phyloP scores from a whole-genome alignment of 768 basidiomycete genomes.

The Amyloporia xantha region DNA sequence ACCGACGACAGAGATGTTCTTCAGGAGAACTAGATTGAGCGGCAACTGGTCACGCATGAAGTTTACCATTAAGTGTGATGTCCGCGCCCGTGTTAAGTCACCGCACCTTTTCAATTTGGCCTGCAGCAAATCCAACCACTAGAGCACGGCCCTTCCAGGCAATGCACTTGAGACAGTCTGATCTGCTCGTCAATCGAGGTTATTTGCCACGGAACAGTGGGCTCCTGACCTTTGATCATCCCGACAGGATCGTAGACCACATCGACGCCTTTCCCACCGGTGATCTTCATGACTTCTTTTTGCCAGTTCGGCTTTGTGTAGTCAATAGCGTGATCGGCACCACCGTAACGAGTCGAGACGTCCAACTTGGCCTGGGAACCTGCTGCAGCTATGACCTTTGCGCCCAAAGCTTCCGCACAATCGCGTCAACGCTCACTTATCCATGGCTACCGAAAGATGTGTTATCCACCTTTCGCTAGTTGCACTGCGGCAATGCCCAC shows the following conservation, averaged over 20 bases:
- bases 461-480: slow-evolving; percentile 72
- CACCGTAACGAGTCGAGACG: slow-evolving; percentile 66
- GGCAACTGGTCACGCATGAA: no score
- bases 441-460: neutral
- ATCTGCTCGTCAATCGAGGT: slow-evolving; percentile 9
- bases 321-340: slow-evolving; percentile 78
- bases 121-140: slow-evolving; percentile 91
- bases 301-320: slow-evolving; percentile 83
- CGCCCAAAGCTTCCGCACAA: slow-evolving; percentile 71
- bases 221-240: slow-evolving; percentile 48
- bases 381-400: slow-evolving; percentile 92
- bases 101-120: slow-evolving; percentile 73
- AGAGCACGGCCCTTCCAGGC: slow-evolving; percentile 91
- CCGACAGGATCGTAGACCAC: slow-evolving; percentile 87
- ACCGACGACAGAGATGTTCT: slow-evolving; percentile 58
- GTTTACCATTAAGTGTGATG: no score
- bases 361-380: slow-evolving; percentile 75
- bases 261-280: slow-evolving; percentile 78
- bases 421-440: neutral
- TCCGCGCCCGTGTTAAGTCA: neutral
- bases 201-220: neutral
- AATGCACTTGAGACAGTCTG: slow-evolving; percentile 86
- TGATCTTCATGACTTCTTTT: slow-evolving; percentile 80
- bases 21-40: slow-evolving; percentile 48
- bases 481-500: slow-evolving; percentile 92